Conservation (phyloP, 78 protist genomes). For the Salpingoeca rosetta region DNA sequence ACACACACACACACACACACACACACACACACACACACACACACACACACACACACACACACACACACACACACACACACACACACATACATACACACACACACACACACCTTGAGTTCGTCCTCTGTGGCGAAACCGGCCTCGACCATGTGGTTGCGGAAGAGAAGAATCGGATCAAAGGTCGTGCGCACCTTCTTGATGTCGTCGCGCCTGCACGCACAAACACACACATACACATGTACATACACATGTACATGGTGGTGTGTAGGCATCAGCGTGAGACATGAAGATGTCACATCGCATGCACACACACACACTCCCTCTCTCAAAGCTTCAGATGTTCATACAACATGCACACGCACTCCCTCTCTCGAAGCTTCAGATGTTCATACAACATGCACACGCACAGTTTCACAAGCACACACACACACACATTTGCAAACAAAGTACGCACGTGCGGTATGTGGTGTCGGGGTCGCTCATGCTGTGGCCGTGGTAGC, state of each 20-base stretch:
- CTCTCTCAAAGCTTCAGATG: no score
- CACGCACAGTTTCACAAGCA: no score
- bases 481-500: slow-evolving; percentile 96
- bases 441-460: slow-evolving; percentile 46
- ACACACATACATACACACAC: no score
- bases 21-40: background rate
- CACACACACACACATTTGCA: no score
- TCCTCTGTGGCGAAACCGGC: slow-evolving; percentile 55
- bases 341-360: no score
- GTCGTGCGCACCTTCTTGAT: slow-evolving; percentile 46
- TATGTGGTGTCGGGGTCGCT: slow-evolving; percentile 92
- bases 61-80: no score
- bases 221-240: no score
- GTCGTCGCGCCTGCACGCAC: slow-evolving; percentile 65
- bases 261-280: background rate
- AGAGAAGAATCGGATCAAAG: slow-evolving; percentile 57
- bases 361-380: no score
- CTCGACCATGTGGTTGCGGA: slow-evolving; percentile 33
- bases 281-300: no score
- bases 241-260: background rate
- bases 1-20: background rate
- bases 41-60: background rate
- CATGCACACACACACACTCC: no score
- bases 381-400: no score
- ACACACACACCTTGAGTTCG: slow-evolving; percentile 57